These are phyloP conservation scores for Pythium dissotocum DNA, from an alignment of 352 stramenopile genomes.

Conservation along the genomic window DNA sequence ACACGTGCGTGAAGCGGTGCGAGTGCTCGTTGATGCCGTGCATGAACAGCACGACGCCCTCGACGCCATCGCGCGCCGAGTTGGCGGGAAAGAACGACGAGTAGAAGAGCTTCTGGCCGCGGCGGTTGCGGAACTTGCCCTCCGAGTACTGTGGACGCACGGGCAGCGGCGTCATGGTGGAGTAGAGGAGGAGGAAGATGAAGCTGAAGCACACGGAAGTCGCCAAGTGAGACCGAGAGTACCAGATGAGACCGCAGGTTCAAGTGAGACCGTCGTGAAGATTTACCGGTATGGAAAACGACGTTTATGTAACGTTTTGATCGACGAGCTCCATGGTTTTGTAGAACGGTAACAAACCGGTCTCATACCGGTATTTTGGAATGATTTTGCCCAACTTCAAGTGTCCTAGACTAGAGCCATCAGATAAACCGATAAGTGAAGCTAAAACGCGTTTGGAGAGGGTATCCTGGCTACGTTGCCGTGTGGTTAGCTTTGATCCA, in stretches of 20 bases:
- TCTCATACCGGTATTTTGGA: not conserved
- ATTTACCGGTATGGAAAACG: not conserved
- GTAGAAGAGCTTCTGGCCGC: conserved; percentile 60
- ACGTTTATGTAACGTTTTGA: not conserved
- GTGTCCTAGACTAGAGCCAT: not conserved
- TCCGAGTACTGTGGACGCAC: conserved; percentile 28
- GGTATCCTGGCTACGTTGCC: no score
- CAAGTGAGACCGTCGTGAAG: not conserved
- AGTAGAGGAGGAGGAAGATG: not conserved
- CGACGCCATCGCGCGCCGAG: conserved; percentile 27
- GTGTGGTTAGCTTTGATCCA: not conserved
- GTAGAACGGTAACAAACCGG: not conserved
- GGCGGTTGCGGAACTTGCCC: conserved; percentile 45
- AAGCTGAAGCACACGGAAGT: not conserved
- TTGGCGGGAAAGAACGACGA: conserved; percentile 44
- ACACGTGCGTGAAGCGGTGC: conserved; percentile 62
- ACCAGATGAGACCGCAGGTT: not conserved
- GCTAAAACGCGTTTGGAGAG: not conserved
- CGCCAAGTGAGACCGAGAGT: not conserved
- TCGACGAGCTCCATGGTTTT: not conserved
- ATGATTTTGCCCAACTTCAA: not conserved
- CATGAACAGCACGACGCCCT: conserved; percentile 59
- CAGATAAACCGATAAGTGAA: no score
- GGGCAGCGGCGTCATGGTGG: not conserved
- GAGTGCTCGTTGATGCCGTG: conserved; percentile 69